Base-by-base conservation (phyloP, 495 filamentous ascomycete species). In the Amniculicola lignicola region DNA sequence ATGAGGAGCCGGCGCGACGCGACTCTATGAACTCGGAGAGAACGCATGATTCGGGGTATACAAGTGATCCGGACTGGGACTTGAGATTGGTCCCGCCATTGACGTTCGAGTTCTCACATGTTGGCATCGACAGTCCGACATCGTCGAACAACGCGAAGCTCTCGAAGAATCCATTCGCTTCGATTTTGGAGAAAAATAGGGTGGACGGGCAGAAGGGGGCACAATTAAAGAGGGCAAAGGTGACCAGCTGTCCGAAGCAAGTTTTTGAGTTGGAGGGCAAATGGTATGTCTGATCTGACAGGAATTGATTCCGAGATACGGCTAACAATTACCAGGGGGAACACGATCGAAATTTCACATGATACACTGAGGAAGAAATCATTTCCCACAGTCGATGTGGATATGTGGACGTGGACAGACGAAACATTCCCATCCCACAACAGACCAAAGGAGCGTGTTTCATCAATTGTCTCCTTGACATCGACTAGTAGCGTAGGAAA, bases 1-100 rank as follows among this genome's bases (percentile, higher is more conserved):
- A 4, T 1, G 31, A 52, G 14, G 55, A 59, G 31, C 37, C n/a
- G 2, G 7, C 18, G 16, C 38, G 55, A 21, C 25, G 55, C 15
- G 55, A 59, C 22, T 46, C 39, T 1, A 42, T 59, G n/a, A 50
- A 21, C 15, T 52, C 47, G 12, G 33, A 36, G 18, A 51, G 40
- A 24, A 59, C 55, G n/a, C 21, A 40, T 12, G 55, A 59, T 37
- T 59, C 55, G 12, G 55, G 55, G 14, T 59, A 59, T 35, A 51
- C 35, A 15, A 59, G 55, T 21, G 55, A 59, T 40, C 55, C 55
- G 14, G 55, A 59, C 29, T 29, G 35, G 22, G 37, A 1, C 33
- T 23, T 42, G n/a, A 53, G n/a, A 19, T 10, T 28, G 19, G 27
- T n/a, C n/a, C n/a, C n/a, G n/a, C n/a, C n/a, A n/a, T n/a, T 39